Conservation (phyloP, 495 filamentous ascomycete species). For the Penicillium paradoxum region DNA sequence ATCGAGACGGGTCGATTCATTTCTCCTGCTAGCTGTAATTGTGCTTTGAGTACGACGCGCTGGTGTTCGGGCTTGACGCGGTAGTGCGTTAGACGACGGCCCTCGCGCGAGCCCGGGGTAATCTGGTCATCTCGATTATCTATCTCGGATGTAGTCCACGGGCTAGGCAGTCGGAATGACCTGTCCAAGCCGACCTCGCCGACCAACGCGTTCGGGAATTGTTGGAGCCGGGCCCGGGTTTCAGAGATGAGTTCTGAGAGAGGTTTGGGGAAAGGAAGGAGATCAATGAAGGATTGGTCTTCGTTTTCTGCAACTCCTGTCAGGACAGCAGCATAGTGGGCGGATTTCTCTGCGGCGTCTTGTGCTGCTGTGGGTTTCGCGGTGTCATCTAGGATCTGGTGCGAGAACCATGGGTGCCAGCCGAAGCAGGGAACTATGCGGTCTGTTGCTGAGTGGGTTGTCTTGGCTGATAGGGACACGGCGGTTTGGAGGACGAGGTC, state of each 20-base stretch:
- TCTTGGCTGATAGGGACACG: constrained; percentile 32
- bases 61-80: constrained; percentile 78
- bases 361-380: constrained; percentile 16
- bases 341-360: constrained; percentile 34
- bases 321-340: constrained; percentile 71
- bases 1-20: constrained; percentile 76
- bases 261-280: constrained; percentile 65
- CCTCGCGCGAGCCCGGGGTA: constrained; percentile 81
- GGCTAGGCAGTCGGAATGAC: constrained; percentile 72
- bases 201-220: constrained; percentile 65
- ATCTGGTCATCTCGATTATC: constrained; percentile 48
- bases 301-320: constrained; percentile 48
- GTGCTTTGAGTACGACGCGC: constrained; percentile 65
- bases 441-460: constrained; percentile 12
- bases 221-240: constrained; percentile 57
- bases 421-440: constrained; percentile 78
- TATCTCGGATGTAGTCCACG: constrained; percentile 51
- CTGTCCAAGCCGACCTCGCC: constrained; percentile 89
- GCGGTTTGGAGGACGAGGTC: constrained; percentile 71
- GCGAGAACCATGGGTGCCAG: constrained; percentile 99
- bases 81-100: constrained; percentile 65
- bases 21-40: constrained; percentile 81
- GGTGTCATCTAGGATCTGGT: constrained; percentile 72
- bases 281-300: constrained; percentile 50
- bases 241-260: constrained; percentile 62